Percentiles rank a stretch among this genome's conserved stretches.
These are phyloP conservation scores for Cadophora sp. DNA, from an alignment of 2,329 filamentous ascomycete species.

Conservation along the genomic window DNA sequence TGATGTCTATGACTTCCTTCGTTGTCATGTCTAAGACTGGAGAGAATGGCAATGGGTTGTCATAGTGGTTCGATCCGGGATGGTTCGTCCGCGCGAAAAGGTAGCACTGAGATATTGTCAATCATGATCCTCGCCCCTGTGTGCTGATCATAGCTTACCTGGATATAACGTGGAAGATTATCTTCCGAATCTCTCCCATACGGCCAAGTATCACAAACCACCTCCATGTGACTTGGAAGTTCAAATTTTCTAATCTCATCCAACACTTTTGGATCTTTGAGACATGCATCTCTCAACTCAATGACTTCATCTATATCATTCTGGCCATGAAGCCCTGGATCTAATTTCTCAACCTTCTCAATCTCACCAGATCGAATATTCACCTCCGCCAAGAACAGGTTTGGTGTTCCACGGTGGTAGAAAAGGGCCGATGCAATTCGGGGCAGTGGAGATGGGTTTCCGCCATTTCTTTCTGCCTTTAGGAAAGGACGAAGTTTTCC, in stretches of 20 bases:
- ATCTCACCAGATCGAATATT: constrained; percentile 30
- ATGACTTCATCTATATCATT: constrained; percentile 37
- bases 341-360: constrained; percentile 31
- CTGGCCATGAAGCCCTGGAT: constrained; percentile 34
- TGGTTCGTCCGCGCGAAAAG: constrained; percentile 34
- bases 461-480: constrained; percentile 34
- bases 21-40: constrained; percentile 37
- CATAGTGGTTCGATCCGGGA: constrained; percentile 40
- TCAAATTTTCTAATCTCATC: constrained; percentile 32
- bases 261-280: constrained; percentile 33
- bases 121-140: neutral
- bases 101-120: constrained; percentile 32
- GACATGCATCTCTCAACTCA: constrained; percentile 35
- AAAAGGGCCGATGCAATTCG: constrained; percentile 33
- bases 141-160: constrained; percentile 26
- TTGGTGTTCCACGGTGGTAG: constrained; percentile 35
- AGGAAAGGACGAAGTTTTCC: constrained; percentile 30
- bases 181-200: constrained; percentile 39
- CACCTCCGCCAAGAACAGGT: constrained; percentile 35
- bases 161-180: constrained; percentile 35
- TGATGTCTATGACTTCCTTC: constrained; percentile 34
- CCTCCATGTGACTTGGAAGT: constrained; percentile 30
- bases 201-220: constrained; percentile 40
- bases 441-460: constrained; percentile 10
- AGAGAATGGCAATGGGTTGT: constrained; percentile 37